Evolutionary conservation across 176 grass and related monocot species (phyloP).

Genomic region (Musa troglodytarum): DNA sequence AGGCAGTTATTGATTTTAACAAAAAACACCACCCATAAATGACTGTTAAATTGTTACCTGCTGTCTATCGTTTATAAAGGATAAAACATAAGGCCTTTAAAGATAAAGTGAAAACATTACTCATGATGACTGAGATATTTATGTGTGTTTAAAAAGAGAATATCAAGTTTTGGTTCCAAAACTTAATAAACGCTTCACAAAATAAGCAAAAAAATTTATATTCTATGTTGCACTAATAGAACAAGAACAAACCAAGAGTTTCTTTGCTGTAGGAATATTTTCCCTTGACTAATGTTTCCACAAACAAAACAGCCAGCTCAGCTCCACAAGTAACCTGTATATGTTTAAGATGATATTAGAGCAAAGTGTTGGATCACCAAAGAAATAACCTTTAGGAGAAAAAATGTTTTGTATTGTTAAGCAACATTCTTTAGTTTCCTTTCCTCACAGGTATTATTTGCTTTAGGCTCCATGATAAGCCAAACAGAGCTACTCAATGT

Average conservation of each 20-base stretch:
- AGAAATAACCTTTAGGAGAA: not conserved
- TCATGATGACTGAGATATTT: not conserved
- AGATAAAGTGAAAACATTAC: not conserved
- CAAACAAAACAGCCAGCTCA: slow-evolving; percentile 67
- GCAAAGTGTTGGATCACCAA: slow-evolving; percentile 3
- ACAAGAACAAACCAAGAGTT: slow-evolving; percentile 59
- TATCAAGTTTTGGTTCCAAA: not conserved
- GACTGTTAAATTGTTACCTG: not conserved
- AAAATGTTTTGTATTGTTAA: slow-evolving; percentile 5
- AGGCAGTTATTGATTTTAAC: too few relatives aligned
- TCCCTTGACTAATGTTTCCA: slow-evolving; percentile 60
- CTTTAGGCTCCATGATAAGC: not conserved
- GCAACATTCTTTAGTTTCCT: slow-evolving; percentile 4
- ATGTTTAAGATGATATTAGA: slow-evolving; percentile 19
- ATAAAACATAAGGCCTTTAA: not conserved
- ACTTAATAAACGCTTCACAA: not conserved
- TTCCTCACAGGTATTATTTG: not conserved
- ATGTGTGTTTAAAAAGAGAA: not conserved
- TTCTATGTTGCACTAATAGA: not conserved
- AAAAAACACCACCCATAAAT: too few relatives aligned
- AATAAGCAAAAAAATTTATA: not conserved
- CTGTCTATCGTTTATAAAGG: not conserved
- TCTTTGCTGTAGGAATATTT: slow-evolving; percentile 48
- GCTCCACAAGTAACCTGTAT: slow-evolving; percentile 78
- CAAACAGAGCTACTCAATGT: not conserved